Percentiles rank a stretch among this genome's conserved stretches.
phyloP scores from a whole-genome alignment of 108 stramenopile species.

The Pelagomonas calceolata region DNA sequence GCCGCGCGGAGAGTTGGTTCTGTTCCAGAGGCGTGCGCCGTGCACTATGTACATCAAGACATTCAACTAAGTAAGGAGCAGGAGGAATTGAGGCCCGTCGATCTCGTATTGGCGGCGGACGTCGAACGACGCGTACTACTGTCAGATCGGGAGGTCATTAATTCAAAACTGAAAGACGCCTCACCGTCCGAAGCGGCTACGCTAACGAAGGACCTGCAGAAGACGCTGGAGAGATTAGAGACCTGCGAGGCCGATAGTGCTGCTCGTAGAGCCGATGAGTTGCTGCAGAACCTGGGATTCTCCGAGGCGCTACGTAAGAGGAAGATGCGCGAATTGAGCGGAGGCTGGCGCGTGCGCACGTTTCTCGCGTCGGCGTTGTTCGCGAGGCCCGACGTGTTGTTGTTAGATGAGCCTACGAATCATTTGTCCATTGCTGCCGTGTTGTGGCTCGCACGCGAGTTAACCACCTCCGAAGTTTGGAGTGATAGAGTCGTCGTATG shows the following conservation, averaged over 20 bases:
- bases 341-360: slow-evolving; percentile 62
- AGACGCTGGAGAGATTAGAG: slow-evolving; percentile 27
- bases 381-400: slow-evolving; percentile 34
- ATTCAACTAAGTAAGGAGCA: slow-evolving; percentile 26
- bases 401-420: slow-evolving; percentile 33
- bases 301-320: slow-evolving; percentile 30
- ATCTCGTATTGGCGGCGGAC: slow-evolving; percentile 50
- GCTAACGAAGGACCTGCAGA: neutral
- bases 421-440: slow-evolving; percentile 45
- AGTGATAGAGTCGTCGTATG: slow-evolving; percentile 35
- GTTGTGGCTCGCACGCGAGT: slow-evolving; percentile 49
- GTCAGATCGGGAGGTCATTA: slow-evolving; percentile 14
- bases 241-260: slow-evolving; percentile 48
- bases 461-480: slow-evolving; percentile 22
- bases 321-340: slow-evolving; percentile 38
- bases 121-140: slow-evolving; percentile 44
- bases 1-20: slow-evolving; percentile 39
- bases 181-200: slow-evolving; percentile 17
- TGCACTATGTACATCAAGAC: slow-evolving; percentile 56
- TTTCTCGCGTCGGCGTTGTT: slow-evolving; percentile 52
- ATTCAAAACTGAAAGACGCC: slow-evolving; percentile 2
- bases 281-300: slow-evolving; percentile 53
- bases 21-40: slow-evolving; percentile 46
- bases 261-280: slow-evolving; percentile 43
- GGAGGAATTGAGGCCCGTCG: slow-evolving; percentile 27